A percentile compares a stretch with the other conserved stretches of the same genome.
phyloP scores from a whole-genome alignment of 1,284 basidiomycete genomes.

The Rhodotorula glutinis region DNA sequence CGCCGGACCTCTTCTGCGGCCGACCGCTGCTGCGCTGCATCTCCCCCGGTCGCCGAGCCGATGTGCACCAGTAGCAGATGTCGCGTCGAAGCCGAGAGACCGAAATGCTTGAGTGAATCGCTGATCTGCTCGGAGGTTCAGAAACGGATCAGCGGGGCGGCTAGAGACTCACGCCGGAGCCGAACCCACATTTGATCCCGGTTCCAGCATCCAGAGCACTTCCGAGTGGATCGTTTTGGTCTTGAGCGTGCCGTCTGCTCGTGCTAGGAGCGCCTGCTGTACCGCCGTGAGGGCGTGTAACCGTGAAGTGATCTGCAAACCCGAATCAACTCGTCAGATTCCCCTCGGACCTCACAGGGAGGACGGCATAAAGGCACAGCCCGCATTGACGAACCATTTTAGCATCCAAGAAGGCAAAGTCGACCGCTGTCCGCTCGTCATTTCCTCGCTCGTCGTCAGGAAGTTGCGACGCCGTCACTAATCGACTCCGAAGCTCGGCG shows the following conservation, averaged over 20 bases:
- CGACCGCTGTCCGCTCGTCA: constrained; percentile 65
- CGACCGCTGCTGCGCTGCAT: no score
- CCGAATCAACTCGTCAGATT: not conserved
- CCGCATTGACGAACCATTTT: constrained; percentile 51
- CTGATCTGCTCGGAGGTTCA: constrained; percentile 61
- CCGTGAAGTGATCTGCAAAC: constrained; percentile 63
- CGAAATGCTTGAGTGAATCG: constrained; percentile 78
- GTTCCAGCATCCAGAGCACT: constrained; percentile 74
- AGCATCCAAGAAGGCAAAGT: constrained; percentile 86
- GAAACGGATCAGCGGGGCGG: not conserved
- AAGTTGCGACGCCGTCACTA: constrained; percentile 63
- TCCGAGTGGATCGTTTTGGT: constrained; percentile 83
- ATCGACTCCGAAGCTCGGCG: constrained; percentile 59
- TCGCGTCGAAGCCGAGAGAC: constrained; percentile 65
- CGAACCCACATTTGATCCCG: constrained; percentile 74
- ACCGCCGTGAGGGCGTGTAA: constrained; percentile 76
- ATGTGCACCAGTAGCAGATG: constrained; percentile 72
- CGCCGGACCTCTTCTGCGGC: constrained; percentile 53
- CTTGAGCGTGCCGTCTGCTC: constrained; percentile 57
- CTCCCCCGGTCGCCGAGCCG: constrained; percentile 41
- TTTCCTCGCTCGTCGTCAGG: constrained; percentile 62
- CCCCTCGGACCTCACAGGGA: no score
- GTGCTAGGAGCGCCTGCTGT: constrained; percentile 70
- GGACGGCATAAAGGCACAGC: not conserved
- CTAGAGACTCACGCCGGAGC: no score